phyloP scores from a whole-genome alignment of 306 rosid genomes.

The Clitoria ternatea region DNA sequence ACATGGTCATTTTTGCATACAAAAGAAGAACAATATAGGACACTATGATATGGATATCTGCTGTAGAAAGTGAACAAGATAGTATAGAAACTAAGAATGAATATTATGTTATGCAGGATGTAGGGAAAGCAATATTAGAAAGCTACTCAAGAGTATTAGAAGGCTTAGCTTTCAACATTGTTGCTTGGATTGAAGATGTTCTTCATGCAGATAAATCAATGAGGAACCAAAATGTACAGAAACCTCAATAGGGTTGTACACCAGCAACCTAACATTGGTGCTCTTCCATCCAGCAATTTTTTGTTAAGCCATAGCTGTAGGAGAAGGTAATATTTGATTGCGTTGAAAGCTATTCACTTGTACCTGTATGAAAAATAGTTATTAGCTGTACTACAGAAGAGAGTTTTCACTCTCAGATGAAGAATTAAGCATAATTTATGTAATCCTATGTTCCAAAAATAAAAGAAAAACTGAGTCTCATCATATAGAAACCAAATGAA shows the following conservation, averaged over 20 bases:
- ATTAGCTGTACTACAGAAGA: neutral
- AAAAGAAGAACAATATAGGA: neutral
- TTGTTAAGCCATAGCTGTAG: conserved; percentile 14
- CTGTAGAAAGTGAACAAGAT: neutral
- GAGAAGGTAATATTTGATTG: conserved; percentile 24
- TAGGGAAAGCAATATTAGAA: conserved; percentile 62
- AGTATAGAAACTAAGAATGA: neutral
- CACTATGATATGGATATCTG: neutral
- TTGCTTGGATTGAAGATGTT: conserved; percentile 80
- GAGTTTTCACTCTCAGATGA: neutral
- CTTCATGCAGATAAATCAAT: conserved; percentile 45
- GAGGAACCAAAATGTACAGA: conserved; percentile 35
- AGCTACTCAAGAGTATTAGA: conserved; percentile 80
- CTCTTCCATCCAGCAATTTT: conserved; percentile 10
- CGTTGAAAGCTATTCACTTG: neutral
- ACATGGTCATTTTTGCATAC: neutral
- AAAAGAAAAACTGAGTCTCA: neutral
- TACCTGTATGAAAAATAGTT: conserved; percentile 7
- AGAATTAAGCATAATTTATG: neutral
- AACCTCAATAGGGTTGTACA: conserved; percentile 5
- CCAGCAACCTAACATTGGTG: neutral
- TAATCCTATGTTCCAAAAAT: neutral
- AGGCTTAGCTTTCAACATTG: conserved; percentile 72
- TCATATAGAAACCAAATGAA: too few relatives aligned
- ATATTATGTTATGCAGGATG: conserved; percentile 49